Base-by-base conservation (phyloP, 2,329 filamentous ascomycete genomes). In the Nemania sp. region DNA sequence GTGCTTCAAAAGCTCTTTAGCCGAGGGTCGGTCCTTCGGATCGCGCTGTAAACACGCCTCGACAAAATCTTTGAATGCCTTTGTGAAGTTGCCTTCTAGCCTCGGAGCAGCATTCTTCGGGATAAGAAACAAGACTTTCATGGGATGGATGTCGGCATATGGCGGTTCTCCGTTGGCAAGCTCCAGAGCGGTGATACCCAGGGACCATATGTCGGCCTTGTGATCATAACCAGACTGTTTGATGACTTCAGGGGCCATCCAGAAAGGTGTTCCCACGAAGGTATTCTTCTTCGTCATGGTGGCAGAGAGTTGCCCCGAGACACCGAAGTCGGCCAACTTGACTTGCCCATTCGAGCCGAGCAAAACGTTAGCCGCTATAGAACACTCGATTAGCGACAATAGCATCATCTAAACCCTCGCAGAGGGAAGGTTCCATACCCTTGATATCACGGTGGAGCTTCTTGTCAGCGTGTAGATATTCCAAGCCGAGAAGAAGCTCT, bases 281-380 rank as follows among this genome's bases (percentile, higher is more conserved):
- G 93, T 97, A 70, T 97, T 97, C 77, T 97, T 97, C 80, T 97
- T 97, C 59, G 93, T 97, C 92, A 97, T 97, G 44, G 93, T 99
- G 6, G 93, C 93, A 8, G 93, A 95, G 19, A 97, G 81, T 74
- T 97, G 94, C 23, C 93, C 93, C 1, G 93, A 97, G 6, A 99
- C 94, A 54, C 93, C 93, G 75, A 99, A 99, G 71, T 99, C 93
- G 12, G 93, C 93, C 52, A 97, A 79, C 73, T 99, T 99, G 64
- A 99, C 93, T 75, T 97, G 94, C 2, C 94, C 94, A 68, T 89
- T 96, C 44, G 91, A 85, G 56, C 89, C 87, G 5, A 99, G 81
- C 28, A 99, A 79, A 24, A 99, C 86, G 67, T 99, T 99, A 61
- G 94, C 94, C 68, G 94, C 93, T 93, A 63, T 43, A 11, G 19